phyloP scores from a whole-genome alignment of 1,284 basidiomycete genomes.

The Fomitopsis pinicola region DNA sequence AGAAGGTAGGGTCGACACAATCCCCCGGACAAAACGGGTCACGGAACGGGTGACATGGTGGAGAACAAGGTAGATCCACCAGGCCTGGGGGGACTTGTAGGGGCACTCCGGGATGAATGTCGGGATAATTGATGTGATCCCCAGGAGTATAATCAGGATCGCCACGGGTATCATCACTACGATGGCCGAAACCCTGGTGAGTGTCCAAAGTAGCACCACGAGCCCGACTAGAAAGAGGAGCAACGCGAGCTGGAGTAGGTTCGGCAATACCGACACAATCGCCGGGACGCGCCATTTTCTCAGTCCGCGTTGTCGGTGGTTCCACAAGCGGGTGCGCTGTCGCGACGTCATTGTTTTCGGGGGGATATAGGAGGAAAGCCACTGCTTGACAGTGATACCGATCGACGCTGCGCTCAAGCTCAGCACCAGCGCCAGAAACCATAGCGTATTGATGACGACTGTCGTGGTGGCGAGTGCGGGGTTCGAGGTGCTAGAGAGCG shows the following conservation, averaged over 20 bases:
- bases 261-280: conserved; percentile 11
- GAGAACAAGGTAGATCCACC: neutral
- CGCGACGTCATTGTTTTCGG: neutral
- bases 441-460: conserved; percentile 9
- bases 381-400: conserved; percentile 16
- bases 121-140: neutral
- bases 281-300: conserved; percentile 10
- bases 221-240: conserved; percentile 14
- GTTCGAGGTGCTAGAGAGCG: neutral
- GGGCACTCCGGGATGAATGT: neutral
- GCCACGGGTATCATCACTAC: neutral
- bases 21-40: neutral
- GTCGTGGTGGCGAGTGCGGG: neutral
- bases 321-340: conserved; percentile 5
- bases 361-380: conserved; percentile 10
- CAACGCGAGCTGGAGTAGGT: conserved; percentile 13
- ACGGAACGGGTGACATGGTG: too few species aligned
- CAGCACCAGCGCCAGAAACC: conserved; percentile 14
- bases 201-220: conserved; percentile 5
- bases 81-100: neutral
- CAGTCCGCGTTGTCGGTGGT: conserved; percentile 3
- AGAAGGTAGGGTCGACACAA: neutral
- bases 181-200: neutral
- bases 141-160: neutral
- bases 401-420: conserved; percentile 13